phyloP scores from a whole-genome alignment of 169 alveolate genomes.

The Plasmodium cynomolgi region DNA sequence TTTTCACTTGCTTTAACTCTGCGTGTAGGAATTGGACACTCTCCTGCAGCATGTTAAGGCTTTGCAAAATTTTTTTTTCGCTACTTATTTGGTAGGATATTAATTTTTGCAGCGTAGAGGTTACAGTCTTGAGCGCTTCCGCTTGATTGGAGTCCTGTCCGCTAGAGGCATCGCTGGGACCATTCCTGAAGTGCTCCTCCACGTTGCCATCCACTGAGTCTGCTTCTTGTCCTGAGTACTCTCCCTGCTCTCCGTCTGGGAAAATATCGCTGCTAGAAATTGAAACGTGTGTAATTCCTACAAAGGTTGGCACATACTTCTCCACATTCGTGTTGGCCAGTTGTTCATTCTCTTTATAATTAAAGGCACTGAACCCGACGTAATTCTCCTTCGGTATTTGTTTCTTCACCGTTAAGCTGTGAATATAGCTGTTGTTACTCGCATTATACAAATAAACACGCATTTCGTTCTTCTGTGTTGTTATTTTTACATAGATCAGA shows the following conservation, averaged over 20 bases:
- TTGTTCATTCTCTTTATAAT: constrained; percentile 36
- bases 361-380: constrained; percentile 48
- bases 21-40: not conserved
- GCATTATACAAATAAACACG: constrained; percentile 3
- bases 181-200: not conserved
- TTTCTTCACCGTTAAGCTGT: constrained; percentile 33
- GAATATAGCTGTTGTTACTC: constrained; percentile 1
- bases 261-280: not conserved
- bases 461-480: constrained; percentile 13
- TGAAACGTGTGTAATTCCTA: constrained; percentile 25
- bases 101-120: constrained; percentile 19
- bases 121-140: constrained; percentile 17
- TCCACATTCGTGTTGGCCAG: not conserved
- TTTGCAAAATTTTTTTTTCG: constrained; percentile 25
- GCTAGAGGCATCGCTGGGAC: not conserved
- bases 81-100: constrained; percentile 11
- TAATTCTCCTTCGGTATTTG: constrained; percentile 37
- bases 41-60: constrained; percentile 10
- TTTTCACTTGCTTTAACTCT: constrained; percentile 29
- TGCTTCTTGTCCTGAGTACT: not conserved
- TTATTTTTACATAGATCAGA: constrained; percentile 7
- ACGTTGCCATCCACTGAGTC: not conserved
- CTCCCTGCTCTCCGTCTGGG: not conserved
- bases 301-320: constrained; percentile 49
- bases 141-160: not conserved